Evolutionary conservation across 331 rosid species (phyloP), one percentile per base, ranked within the genome.

Genomic region (Prunus yedoensis): DNA sequence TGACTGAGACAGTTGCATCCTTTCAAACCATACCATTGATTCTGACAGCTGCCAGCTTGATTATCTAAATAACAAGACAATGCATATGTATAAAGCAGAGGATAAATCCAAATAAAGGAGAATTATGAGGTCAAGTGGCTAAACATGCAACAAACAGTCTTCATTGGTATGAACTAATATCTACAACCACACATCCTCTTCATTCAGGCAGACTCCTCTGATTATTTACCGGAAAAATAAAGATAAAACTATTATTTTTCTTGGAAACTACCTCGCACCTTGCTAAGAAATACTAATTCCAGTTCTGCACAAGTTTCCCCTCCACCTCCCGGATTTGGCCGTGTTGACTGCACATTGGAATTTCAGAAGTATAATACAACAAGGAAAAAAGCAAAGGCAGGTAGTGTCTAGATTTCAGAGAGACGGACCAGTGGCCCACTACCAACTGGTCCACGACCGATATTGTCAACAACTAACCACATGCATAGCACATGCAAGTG

Each of bases 221-320:
- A 59, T 25, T 50, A 11, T 23, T 58, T 21, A 66, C 54, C 1
- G 10, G 30, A 5, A 5, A 54, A 60, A 45, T 30, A 54, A 59
- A 13, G 8, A 32, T 7, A 18, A 3, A 64, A 28, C 23, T 65
- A 23, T n/a, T n/a, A n/a, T n/a, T 5, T 21, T 66, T 30, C 61
- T 66, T 77, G 56, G 56, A 13, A 18, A 23, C 66, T 41, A 17
- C 35, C 67, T 70, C 66, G 20, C 84, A 94, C 98, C 97, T 94
- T 94, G 83, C 89, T 77, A 27, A 91, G 90, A 94, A 4, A 94
- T 88, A 79, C 78, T 85, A 41, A 94, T 89, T 79, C 91, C 98
- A 66, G 97, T 87, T 94, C 98, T 71, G 98, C 98, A 86, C 97
- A 94, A 1, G 98, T 94, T 89, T 91, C 96, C 27, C 96, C 98